Evolutionary conservation across 192 early-diverging fungal genomes (phyloP), one percentile per base, ranked within the genome.

Genomic region (Coemansia sp.): DNA sequence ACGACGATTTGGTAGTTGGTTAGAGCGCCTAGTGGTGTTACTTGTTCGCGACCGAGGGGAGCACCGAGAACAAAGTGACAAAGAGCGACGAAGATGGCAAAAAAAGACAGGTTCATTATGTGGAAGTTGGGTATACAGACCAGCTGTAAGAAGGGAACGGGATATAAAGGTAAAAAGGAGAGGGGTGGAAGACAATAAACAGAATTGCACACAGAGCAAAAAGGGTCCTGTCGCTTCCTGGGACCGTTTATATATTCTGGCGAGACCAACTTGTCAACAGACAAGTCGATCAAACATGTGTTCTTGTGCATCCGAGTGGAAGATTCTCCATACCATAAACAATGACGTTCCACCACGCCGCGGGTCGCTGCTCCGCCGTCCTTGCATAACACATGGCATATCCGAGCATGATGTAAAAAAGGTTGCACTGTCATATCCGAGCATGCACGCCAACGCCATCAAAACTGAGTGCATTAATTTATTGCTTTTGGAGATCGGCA

Each of bases 141-240:
- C 75, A 63, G 75, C 75, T 76, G 67, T 70, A 76, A 39, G 27
- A 27, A 27, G 27, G 27, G 27, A 27, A 27, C 27, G 27, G 0
- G 2, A 27, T 27, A 27, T 27, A 27, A 38, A n/a, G 15, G 53
- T 25, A 63, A 32, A 25, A 41, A 11, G 48, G 34, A 7, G 36
- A 38, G 27, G 1, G 14, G 25, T 15, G 25, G 51, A 66, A 23
- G 19, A 34, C 19, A 58, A 55, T 51, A 5, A 34, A 66, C 42
- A 7, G 64, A 27, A 58, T 58, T 50, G 67, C 67, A 37, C 48
- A 66, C 19, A n/a, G 46, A 34, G 4, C 12, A 14, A 15, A 66
- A 29, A 62, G 39, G 46, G 46, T 19, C 15, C 25, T 12, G 14
- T 32, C 55, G 2, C 10, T 31, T 14, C 25, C 0, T 15, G 8